Evolutionary conservation across 2,329 filamentous ascomycete genomes (phyloP).

Genomic region (Parasarocladium wereldwijsianum): DNA sequence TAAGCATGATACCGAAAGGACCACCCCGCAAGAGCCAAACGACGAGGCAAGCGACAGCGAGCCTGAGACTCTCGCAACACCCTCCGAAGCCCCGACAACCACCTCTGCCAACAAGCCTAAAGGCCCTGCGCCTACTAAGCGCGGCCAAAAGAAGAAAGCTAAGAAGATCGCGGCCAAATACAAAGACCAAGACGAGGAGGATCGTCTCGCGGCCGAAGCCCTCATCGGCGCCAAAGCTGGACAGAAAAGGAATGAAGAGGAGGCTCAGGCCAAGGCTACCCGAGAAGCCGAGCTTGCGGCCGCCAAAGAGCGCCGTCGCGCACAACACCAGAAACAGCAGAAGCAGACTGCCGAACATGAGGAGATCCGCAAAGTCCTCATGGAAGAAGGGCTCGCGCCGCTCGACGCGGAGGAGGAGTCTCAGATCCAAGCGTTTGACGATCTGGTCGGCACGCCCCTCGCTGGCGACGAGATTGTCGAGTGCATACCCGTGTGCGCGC

Average conservation of each 20-base stretch:
- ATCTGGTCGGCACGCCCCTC: conserved; percentile 62
- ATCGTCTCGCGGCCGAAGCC: conserved; percentile 67
- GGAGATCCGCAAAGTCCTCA: conserved; percentile 45
- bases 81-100: conserved; percentile 9
- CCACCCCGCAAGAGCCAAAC: conserved; percentile 6
- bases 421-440: conserved; percentile 44
- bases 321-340: conserved; percentile 67
- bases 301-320: conserved; percentile 58
- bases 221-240: conserved; percentile 68
- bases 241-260: conserved; percentile 52
- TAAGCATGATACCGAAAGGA: conserved; percentile 5
- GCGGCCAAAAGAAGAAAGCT: conserved; percentile 67
- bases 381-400: conserved; percentile 42
- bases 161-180: conserved; percentile 87
- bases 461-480: conserved; percentile 72
- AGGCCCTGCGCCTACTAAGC: conserved; percentile 36
- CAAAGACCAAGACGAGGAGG: conserved; percentile 87
- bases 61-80: conserved; percentile 6
- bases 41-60: conserved; percentile 9
- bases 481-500: conserved; percentile 47
- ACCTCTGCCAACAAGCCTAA: conserved; percentile 8
- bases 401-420: conserved; percentile 45
- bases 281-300: conserved; percentile 50
- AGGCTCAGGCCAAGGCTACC: conserved; percentile 55
- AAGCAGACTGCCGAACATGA: conserved; percentile 65